These are phyloP conservation scores for Cryptococcus sp. DNA, from an alignment of 1,284 basidiomycete genomes.

Conservation along the genomic window DNA sequence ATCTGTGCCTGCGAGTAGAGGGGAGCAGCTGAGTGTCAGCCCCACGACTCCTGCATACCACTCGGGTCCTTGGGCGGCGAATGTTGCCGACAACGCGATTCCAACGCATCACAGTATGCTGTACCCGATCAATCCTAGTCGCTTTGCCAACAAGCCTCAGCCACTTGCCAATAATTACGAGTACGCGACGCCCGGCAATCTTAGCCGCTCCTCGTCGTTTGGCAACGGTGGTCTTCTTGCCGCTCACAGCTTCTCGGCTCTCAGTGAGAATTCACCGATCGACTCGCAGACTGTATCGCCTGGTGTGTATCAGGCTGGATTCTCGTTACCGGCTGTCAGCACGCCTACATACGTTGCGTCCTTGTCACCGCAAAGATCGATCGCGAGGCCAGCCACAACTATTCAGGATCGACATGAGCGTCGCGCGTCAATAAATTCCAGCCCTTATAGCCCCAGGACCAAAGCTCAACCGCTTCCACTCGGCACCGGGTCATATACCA, in stretches of 20 bases:
- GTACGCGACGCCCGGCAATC: conserved; percentile 4
- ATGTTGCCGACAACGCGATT: too few relatives aligned
- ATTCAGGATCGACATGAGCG: conserved; percentile 12
- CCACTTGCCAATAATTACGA: conserved; percentile 7
- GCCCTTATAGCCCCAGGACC: conserved; percentile 11
- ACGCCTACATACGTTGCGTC: background rate
- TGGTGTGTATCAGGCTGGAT: conserved; percentile 18
- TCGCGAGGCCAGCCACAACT: background rate
- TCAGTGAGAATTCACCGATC: conserved; percentile 11
- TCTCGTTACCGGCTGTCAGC: background rate
- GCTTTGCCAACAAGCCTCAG: background rate
- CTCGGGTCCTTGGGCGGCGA: too few relatives aligned
- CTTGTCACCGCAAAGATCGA: background rate
- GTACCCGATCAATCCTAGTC: too few relatives aligned
- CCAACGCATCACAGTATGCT: too few relatives aligned
- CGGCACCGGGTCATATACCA: conserved; percentile 3
- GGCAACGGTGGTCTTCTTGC: background rate
- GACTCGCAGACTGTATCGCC: conserved; percentile 17
- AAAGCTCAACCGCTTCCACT: background rate
- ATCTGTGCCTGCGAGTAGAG: too few relatives aligned
- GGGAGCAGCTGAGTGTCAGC: too few relatives aligned
- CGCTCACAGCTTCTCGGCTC: conserved; percentile 5
- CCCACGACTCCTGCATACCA: too few relatives aligned
- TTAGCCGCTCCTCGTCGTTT: background rate
- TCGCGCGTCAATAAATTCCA: conserved; percentile 6